These are phyloP conservation scores for Erodium maritimum DNA, from an alignment of 345 rosid species.

Conservation along the genomic window DNA sequence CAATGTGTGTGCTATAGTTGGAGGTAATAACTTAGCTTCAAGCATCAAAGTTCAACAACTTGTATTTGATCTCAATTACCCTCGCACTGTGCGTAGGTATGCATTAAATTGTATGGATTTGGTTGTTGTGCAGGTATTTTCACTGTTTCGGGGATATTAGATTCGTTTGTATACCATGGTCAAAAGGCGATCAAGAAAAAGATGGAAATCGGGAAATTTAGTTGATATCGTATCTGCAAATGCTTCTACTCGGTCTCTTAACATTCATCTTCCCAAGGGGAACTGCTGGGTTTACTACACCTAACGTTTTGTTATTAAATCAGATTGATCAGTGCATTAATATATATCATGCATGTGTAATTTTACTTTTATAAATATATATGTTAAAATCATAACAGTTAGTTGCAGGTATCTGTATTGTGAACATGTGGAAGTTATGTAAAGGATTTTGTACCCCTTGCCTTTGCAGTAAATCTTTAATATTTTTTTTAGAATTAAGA, in stretches of 20 bases:
- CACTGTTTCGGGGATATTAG: constrained; percentile 84
- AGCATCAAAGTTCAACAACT: not conserved
- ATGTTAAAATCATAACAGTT: too few species aligned
- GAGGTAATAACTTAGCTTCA: constrained; percentile 29
- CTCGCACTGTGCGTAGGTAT: not conserved
- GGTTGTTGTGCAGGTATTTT: constrained; percentile 50
- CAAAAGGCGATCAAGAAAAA: constrained; percentile 94
- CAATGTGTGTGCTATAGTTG: constrained; percentile 86
- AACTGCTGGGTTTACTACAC: too few species aligned
- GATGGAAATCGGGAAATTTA: constrained; percentile 85
- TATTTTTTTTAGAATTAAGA: too few species aligned
- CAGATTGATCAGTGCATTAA: too few species aligned
- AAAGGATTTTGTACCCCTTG: too few species aligned
- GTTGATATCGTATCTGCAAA: constrained; percentile 22
- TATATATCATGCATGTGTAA: too few species aligned
- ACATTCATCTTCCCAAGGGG: not conserved
- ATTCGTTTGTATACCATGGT: constrained; percentile 79
- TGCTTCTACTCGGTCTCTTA: not conserved
- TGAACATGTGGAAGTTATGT: too few species aligned
- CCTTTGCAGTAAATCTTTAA: too few species aligned
- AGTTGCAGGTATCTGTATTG: too few species aligned
- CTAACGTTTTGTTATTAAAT: too few species aligned
- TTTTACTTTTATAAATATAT: too few species aligned
- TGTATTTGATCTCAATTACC: not conserved
- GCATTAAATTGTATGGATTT: constrained; percentile 1